A percentile compares a stretch with the other conserved stretches of the same genome.
These are phyloP conservation scores for Trichophyton benhamiae DNA, from an alignment of 2,329 filamentous ascomycete genomes.

Conservation along the genomic window DNA sequence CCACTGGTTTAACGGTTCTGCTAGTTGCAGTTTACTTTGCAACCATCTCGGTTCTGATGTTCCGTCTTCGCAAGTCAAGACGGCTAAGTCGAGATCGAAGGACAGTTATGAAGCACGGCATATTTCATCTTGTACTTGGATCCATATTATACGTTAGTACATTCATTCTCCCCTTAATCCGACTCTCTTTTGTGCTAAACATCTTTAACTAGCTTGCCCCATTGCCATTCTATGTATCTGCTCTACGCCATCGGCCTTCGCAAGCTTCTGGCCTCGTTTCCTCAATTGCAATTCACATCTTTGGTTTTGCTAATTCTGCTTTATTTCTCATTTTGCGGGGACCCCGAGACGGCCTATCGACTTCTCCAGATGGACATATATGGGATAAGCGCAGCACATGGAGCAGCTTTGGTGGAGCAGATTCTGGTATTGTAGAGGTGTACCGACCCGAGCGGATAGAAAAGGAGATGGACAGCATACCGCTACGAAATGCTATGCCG, in stretches of 20 bases:
- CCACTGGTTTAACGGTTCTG: conserved; percentile 12
- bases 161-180: background rate
- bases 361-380: background rate
- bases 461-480: background rate
- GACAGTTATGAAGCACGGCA: conserved; percentile 16
- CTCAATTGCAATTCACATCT: conserved; percentile 16
- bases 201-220: conserved; percentile 12
- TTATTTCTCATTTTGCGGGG: conserved; percentile 19
- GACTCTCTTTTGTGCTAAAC: background rate
- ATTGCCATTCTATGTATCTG: conserved; percentile 16
- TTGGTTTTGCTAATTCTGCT: conserved; percentile 16
- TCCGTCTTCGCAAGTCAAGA: conserved; percentile 14
- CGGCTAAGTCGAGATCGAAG: conserved; percentile 15
- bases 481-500: background rate
- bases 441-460: background rate
- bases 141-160: conserved; percentile 16
- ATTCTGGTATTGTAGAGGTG: background rate
- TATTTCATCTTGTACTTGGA: conserved; percentile 18
- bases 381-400: conserved; percentile 4
- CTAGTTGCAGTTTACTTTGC: conserved; percentile 14
- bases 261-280: conserved; percentile 15
- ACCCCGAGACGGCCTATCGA: conserved; percentile 7
- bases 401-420: conserved; percentile 1
- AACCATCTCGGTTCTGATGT: conserved; percentile 12
- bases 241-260: conserved; percentile 2